Base-by-base conservation (phyloP, 2,329 filamentous ascomycete genomes). In the Endoconidiophora polonica region DNA sequence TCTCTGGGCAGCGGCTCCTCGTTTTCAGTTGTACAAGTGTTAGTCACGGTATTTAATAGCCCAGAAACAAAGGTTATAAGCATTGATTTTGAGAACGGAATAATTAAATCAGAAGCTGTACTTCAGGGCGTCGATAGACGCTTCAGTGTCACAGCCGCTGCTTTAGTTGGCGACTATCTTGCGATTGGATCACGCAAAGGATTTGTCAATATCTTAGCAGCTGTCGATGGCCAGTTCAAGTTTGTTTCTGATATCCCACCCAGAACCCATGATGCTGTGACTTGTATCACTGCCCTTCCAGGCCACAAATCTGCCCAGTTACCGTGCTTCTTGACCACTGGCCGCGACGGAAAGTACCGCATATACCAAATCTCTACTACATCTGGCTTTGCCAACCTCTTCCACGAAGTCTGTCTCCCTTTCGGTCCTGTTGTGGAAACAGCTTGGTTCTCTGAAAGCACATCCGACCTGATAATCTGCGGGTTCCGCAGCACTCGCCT, bases 401-500 rank as follows among this genome's bases (percentile, higher is more conserved):
- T 83, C 4, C 85, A 94, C 62, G 76, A 81, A 56, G 75, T 81
- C 0, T 67, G 70, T 2, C 75, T 83, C 1, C 79, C 84, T 0
- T 77, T 93, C 41, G 83, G 83, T 0, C 79, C 82, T 1, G 78
- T 85, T 56, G 73, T 95, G 37, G 85, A 93, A 61, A 79, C 80
- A 0, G 72, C 81, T 0, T 81, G 76, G 65, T 74, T 90, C 53
- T 57, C 62, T 41, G 16, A 58, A 39, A 52, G 57, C 1, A 62
- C 62, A 0, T 62, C 68, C 1, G 71, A 83, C 44, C 66, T 94
- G 1, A 67, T 87, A 24, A 66, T 94, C 10, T 84, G 81, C 60
- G 90, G 90, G 2, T 96, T 95, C 65, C 78, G 76, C 50, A 79
- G 83, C 60, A 86, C 79, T 54, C 70, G 77, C 44, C 93, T 96